phyloP scores from a whole-genome alignment of 371 early-diverging fungal genomes.

The Rhizopus stolonifer region DNA sequence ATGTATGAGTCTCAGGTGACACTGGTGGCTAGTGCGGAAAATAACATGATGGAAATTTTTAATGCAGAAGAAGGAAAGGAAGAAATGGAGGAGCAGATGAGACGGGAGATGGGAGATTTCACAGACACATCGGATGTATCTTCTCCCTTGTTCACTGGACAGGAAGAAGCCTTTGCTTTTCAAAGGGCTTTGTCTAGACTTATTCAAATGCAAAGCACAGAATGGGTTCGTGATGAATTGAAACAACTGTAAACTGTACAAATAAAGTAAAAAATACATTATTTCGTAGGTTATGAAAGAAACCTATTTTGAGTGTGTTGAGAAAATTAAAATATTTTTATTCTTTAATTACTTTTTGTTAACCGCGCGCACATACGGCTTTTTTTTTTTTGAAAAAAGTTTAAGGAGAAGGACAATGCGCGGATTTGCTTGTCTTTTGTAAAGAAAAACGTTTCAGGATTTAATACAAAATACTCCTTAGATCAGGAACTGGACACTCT shows the following conservation, averaged over 20 bases:
- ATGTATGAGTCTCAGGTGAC: conserved; percentile 76
- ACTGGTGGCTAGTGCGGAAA: conserved; percentile 74
- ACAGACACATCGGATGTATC: conserved; percentile 46
- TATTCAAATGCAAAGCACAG: conserved; percentile 84
- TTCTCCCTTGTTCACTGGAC: conserved; percentile 77
- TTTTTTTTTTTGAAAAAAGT: no score
- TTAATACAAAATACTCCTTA: no score
- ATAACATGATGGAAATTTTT: conserved; percentile 67
- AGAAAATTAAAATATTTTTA: no score
- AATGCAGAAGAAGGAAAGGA: conserved; percentile 49
- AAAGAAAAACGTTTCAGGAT: no score
- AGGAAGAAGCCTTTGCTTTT: conserved; percentile 96
- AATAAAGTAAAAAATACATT: neutral
- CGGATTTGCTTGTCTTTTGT: no score
- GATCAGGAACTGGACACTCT: no score
- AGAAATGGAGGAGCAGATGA: conserved; percentile 38
- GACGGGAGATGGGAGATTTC: conserved; percentile 37
- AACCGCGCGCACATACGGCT: no score
- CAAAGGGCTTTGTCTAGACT: conserved; percentile 87
- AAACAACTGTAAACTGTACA: neutral
- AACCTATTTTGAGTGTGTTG: neutral
- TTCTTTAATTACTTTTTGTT: no score
- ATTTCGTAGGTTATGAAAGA: no score
- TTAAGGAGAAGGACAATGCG: no score
- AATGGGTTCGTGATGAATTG: conserved; percentile 46